Conservation (phyloP, 768 basidiomycete species). For the Crassisporium funariophilum region DNA sequence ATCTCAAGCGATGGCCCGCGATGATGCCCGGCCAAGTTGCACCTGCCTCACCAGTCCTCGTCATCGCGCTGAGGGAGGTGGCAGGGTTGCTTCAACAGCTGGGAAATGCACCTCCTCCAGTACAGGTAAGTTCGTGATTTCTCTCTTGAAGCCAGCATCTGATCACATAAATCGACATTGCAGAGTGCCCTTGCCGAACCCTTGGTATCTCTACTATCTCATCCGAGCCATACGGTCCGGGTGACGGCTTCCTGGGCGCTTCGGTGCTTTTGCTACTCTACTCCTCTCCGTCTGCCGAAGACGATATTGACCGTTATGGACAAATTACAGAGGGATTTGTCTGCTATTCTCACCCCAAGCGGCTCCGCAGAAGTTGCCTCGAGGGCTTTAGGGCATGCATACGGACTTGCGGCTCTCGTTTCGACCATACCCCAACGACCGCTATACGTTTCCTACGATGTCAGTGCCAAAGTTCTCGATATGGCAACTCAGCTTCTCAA, state of each 20-base stretch:
- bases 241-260: constrained; percentile 87
- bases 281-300: constrained; percentile 82
- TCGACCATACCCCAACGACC: constrained; percentile 85
- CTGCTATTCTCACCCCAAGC: constrained; percentile 68
- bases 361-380: constrained; percentile 69
- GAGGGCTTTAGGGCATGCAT: constrained; percentile 84
- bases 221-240: constrained; percentile 87
- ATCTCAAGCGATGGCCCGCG: constrained; percentile 90
- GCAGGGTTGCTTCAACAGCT: constrained; percentile 85
- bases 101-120: constrained; percentile 88
- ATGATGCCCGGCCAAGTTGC: constrained; percentile 85
- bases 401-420: constrained; percentile 86
- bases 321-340: constrained; percentile 81
- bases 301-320: constrained; percentile 77
- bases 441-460: constrained; percentile 93
- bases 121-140: constrained; percentile 56
- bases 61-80: constrained; percentile 79
- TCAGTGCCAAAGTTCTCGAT: constrained; percentile 88
- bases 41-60: constrained; percentile 66
- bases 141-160: not conserved
- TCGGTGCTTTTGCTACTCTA: constrained; percentile 87
- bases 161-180: not conserved
- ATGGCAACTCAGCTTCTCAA: constrained; percentile 90
- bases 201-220: constrained; percentile 79
- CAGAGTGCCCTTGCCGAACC: constrained; percentile 87